Evolutionary conservation across 140 eudicot genomes (phyloP).

Genomic region (Stevia rebaudiana): DNA sequence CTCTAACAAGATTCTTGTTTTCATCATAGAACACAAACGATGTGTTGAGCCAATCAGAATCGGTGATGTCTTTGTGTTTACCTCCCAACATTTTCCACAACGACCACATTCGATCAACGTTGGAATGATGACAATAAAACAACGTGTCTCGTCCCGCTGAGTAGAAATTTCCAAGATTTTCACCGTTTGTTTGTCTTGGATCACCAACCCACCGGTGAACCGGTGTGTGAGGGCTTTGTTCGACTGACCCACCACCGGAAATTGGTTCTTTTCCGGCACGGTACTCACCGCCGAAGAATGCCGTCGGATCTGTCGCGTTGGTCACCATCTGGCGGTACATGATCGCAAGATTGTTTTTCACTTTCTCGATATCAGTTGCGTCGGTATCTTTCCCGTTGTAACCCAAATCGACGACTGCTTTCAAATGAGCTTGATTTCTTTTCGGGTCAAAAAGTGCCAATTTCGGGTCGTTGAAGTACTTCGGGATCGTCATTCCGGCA

Average conservation of each 20-base stretch:
- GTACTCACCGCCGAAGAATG: conserved; percentile 37
- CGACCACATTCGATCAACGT: conserved; percentile 67
- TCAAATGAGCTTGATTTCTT: conserved; percentile 38
- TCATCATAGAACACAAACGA: conserved; percentile 64
- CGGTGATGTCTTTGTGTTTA: conserved; percentile 41
- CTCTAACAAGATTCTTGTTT: conserved; percentile 44
- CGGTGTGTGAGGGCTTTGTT: conserved; percentile 47
- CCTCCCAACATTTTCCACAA: conserved; percentile 70
- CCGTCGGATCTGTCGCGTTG: conserved; percentile 13
- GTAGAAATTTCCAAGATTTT: conserved; percentile 62
- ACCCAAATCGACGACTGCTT: conserved; percentile 36
- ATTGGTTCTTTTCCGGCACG: conserved; percentile 29
- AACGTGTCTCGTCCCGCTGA: conserved; percentile 70
- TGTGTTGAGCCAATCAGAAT: conserved; percentile 48
- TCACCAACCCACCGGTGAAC: conserved; percentile 64
- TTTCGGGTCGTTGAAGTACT: conserved; percentile 12
- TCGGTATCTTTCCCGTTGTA: conserved; percentile 22
- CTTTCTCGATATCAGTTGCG: neutral
- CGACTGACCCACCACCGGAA: conserved; percentile 35
- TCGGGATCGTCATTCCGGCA: conserved; percentile 46
- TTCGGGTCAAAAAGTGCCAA: conserved; percentile 41
- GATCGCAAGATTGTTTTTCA: conserved; percentile 33
- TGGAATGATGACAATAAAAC: conserved; percentile 64
- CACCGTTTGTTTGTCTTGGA: conserved; percentile 36
- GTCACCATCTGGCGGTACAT: conserved; percentile 63